Percentiles rank a stretch among this genome's conserved stretches.
Evolutionary conservation across 176 grass and related monocot genomes (phyloP).

Genomic region (Rhynchospora breviuscula): DNA sequence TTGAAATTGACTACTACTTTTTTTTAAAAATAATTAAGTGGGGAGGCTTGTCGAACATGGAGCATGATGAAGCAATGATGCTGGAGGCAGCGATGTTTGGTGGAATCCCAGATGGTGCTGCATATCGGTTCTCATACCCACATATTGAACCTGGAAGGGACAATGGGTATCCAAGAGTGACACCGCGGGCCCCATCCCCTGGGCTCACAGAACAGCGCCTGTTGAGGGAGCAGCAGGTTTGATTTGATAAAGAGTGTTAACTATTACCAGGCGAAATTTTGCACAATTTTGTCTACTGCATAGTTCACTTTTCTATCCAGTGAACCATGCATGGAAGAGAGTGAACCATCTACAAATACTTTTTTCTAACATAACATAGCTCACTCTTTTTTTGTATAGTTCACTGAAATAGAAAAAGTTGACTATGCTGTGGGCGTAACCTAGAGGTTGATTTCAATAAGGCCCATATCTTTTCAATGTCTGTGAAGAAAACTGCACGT

Average conservation of each 20-base stretch:
- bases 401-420: not conserved
- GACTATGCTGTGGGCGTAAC: not conserved
- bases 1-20: slow-evolving; percentile 19
- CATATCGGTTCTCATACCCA: slow-evolving; percentile 71
- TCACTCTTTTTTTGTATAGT: not conserved
- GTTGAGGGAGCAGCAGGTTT: slow-evolving; percentile 93
- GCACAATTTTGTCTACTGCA: no score
- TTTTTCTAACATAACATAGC: no score
- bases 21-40: slow-evolving; percentile 47
- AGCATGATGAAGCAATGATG: slow-evolving; percentile 98
- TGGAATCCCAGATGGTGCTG: slow-evolving; percentile 52
- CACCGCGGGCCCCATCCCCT: slow-evolving; percentile 53
- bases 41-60: slow-evolving; percentile 90
- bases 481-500: not conserved
- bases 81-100: slow-evolving; percentile 98
- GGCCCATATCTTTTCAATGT: not conserved
- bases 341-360: no score
- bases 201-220: slow-evolving; percentile 68
- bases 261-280: not conserved
- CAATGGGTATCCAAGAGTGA: slow-evolving; percentile 34
- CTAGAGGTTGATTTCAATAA: not conserved
- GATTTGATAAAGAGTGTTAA: not conserved
- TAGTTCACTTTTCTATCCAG: no score
- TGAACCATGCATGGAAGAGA: no score
- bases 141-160: slow-evolving; percentile 8